Base-by-base conservation (phyloP, 208 protist genomes). In the Crithidia expoeki region DNA sequence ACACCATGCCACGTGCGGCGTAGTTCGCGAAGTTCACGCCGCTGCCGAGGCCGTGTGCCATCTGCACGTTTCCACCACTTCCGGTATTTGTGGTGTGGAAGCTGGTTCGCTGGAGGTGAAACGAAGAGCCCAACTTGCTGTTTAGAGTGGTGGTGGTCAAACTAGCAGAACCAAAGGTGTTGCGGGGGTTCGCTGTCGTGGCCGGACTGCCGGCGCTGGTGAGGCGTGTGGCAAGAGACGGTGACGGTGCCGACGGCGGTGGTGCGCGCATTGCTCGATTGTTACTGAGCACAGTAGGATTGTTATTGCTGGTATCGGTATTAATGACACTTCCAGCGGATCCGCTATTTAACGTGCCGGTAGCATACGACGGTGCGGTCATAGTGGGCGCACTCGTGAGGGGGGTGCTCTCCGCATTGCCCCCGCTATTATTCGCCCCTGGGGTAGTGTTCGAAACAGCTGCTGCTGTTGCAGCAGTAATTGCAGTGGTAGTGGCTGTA, bases 81-180 rank as follows among this genome's bases (percentile, higher is more conserved):
- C 53, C 21, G 27, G 4, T 27, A 4, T 46, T 58, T 32, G 46
- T 21, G 4, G 11, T 56, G n/a, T 38, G 36, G 9, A 57, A 25
- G 30, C 44, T 47, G 14, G 57, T 19, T 46, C 65, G 66, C 19
- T 51, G 40, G 10, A 57, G 30, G 55, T 27, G 25, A 17, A 60
- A 59, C 16, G 52, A 44, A 23, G 66, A 66, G 46, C 60, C 61
- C 25, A 44, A 47, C 34, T 68, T 72, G 58, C 59, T 47, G 42
- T 42, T 42, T 42, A 12, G 10, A 6, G 10, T 12, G 36, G 6
- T 42, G 36, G 36, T 42, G 6, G 36, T 42, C 36, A 42, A 42
- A 12, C 23, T 65, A n/a, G 56, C 46, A 34, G 51, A 55, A 40
- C 23, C 11, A 36, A 30, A 25, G 25, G 32, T 55, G 63, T 59